phyloP scores from a whole-genome alignment of 805 yeast species.

The Ogataea corticis region DNA sequence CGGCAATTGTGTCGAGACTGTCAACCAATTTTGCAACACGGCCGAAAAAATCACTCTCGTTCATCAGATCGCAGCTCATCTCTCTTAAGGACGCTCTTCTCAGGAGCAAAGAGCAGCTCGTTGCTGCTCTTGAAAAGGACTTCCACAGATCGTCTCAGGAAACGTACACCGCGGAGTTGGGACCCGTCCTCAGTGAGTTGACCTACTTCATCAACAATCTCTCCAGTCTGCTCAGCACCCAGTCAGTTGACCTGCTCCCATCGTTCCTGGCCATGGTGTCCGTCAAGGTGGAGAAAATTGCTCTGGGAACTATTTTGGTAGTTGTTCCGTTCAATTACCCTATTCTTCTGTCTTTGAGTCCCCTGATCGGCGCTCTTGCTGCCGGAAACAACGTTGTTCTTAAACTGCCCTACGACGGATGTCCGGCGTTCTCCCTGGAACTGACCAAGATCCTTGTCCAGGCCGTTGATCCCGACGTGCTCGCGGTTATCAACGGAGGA shows the following conservation, averaged over 20 bases:
- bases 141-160: conserved; percentile 67
- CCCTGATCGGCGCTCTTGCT: conserved; percentile 78
- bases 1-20: conserved; percentile 44
- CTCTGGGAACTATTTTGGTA: conserved; percentile 69
- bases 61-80: conserved; percentile 62
- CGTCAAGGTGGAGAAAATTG: conserved; percentile 38
- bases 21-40: conserved; percentile 43
- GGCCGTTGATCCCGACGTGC: conserved; percentile 55
- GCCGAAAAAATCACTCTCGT: conserved; percentile 52
- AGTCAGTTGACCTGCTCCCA: conserved; percentile 40
- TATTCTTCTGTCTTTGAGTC: conserved; percentile 56
- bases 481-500: conserved; percentile 73
- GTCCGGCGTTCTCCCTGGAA: conserved; percentile 60
- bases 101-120: conserved; percentile 56
- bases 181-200: conserved; percentile 53
- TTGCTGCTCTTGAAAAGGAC: conserved; percentile 63
- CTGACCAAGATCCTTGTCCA: conserved; percentile 54
- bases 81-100: conserved; percentile 62
- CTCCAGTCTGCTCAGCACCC: conserved; percentile 60
- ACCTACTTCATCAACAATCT: conserved; percentile 58
- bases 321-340: conserved; percentile 87
- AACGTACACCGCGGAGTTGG: conserved; percentile 58
- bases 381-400: conserved; percentile 80
- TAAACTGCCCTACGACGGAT: conserved; percentile 69
- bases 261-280: conserved; percentile 28